Evolutionary conservation across 225 moss, liverwort and hornwort genomes (phyloP).

Genomic region (Thuidium tamariscinum): DNA sequence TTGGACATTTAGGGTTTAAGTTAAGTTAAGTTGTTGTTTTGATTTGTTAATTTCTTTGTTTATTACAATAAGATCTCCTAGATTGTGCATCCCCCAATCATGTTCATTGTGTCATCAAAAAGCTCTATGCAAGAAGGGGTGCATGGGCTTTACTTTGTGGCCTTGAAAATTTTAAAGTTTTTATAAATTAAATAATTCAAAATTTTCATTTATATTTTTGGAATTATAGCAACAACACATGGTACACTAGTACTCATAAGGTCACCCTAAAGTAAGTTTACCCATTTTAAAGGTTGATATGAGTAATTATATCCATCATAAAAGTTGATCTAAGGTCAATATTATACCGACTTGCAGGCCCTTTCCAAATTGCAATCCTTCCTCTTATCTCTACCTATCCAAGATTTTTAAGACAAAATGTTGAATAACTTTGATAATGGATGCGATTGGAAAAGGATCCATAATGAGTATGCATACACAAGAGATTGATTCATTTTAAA

Average conservation of each 20-base stretch:
- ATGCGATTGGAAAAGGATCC: not conserved
- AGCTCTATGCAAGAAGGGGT: no score
- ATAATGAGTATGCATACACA: not conserved
- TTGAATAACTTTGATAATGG: not conserved
- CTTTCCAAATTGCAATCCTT: not conserved
- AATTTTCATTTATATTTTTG: no score
- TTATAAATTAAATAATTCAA: no score
- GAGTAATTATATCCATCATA: not conserved
- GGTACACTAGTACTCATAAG: not conserved
- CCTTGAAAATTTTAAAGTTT: no score
- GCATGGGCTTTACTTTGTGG: no score
- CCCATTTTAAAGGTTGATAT: accelerated
- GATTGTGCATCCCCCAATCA: no score
- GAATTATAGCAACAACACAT: no score
- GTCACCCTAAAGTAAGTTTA: accelerated
- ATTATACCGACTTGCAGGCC: accelerated
- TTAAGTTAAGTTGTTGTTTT: no score
- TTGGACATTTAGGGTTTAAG: no score
- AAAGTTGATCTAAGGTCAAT: not conserved
- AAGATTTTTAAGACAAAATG: not conserved
- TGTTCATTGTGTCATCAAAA: no score
- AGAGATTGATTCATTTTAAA: not conserved
- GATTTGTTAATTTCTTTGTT: no score
- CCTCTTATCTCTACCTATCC: not conserved
- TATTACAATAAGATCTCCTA: no score